phyloP scores from a whole-genome alignment of 177 flowering plant genomes.

The Vitis hybrid region DNA sequence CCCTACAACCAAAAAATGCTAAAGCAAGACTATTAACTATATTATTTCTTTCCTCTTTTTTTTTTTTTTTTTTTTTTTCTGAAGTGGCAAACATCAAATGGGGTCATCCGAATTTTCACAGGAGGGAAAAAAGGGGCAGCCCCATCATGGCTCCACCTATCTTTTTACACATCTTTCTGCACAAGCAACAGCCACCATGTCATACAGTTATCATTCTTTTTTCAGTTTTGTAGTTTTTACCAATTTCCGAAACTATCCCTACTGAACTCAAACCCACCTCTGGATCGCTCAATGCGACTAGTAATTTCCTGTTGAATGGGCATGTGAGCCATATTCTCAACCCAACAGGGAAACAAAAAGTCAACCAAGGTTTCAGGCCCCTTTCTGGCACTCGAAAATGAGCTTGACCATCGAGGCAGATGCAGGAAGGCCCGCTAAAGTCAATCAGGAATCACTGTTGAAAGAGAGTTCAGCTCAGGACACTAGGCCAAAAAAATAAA shows the following conservation, averaged over 20 bases:
- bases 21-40: too few species aligned
- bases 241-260: background rate
- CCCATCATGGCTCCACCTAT: slow-evolving; percentile 16
- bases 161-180: slow-evolving; percentile 2
- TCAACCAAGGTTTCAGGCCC: slow-evolving; percentile 22
- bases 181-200: slow-evolving; percentile 10
- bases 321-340: background rate
- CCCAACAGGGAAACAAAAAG: slow-evolving; percentile 21
- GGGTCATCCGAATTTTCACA: too few species aligned
- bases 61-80: too few species aligned
- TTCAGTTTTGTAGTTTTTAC: background rate
- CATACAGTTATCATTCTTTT: background rate
- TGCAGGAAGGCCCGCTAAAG: slow-evolving; percentile 2
- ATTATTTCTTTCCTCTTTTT: too few species aligned
- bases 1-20: too few species aligned
- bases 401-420: background rate
- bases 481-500: slow-evolving; percentile 7
- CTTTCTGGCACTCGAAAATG: slow-evolving; percentile 18
- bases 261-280: background rate
- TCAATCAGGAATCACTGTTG: slow-evolving; percentile 14
- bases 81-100: too few species aligned
- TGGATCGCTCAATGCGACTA: background rate
- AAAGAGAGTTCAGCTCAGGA: background rate
- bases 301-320: slow-evolving; percentile 4
- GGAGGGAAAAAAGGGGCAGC: background rate